These are phyloP conservation scores for Catharanthus roseus DNA, from an alignment of 257 asterid genomes.

Conservation along the genomic window DNA sequence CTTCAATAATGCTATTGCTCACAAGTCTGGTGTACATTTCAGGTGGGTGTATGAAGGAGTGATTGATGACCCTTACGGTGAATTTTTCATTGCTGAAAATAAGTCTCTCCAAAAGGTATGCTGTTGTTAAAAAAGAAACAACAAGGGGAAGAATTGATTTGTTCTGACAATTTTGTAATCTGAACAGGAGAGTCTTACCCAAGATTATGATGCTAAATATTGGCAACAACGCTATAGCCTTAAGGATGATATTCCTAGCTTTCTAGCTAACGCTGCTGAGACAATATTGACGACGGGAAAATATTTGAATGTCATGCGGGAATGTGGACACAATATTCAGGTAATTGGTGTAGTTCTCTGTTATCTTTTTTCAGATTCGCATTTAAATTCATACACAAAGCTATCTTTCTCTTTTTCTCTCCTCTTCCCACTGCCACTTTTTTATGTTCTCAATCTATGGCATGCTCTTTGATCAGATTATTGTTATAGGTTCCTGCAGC, in stretches of 20 bases:
- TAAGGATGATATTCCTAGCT: slow-evolving; percentile 88
- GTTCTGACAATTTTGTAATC: slow-evolving; percentile 28
- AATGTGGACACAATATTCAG: slow-evolving; percentile 92
- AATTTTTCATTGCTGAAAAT: slow-evolving; percentile 95
- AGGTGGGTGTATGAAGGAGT: slow-evolving; percentile 99
- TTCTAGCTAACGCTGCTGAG: slow-evolving; percentile 94
- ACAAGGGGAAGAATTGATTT: slow-evolving; percentile 10
- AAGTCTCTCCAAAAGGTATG: slow-evolving; percentile 89
- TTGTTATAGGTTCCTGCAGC: slow-evolving; percentile 72
- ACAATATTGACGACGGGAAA: slow-evolving; percentile 92
- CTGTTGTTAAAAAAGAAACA: background rate
- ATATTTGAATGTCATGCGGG: slow-evolving; percentile 96
- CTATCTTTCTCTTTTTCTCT: background rate
- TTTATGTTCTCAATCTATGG: slow-evolving; percentile 16
- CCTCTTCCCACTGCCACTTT: too few species aligned
- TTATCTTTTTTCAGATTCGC: slow-evolving; percentile 11
- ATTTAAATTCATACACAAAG: slow-evolving; percentile 1
- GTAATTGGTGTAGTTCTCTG: slow-evolving; percentile 33
- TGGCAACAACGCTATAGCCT: slow-evolving; percentile 98
- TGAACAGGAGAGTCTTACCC: slow-evolving; percentile 89
- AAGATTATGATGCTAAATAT: slow-evolving; percentile 90
- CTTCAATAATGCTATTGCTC: background rate
- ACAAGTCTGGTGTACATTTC: slow-evolving; percentile 17
- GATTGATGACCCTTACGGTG: slow-evolving; percentile 91
- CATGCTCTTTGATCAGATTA: slow-evolving; percentile 32